Evolutionary conservation across 805 yeast genomes (phyloP), one percentile per base, ranked within the genome.

Genomic region (Schwanniomyces polymorphus): DNA sequence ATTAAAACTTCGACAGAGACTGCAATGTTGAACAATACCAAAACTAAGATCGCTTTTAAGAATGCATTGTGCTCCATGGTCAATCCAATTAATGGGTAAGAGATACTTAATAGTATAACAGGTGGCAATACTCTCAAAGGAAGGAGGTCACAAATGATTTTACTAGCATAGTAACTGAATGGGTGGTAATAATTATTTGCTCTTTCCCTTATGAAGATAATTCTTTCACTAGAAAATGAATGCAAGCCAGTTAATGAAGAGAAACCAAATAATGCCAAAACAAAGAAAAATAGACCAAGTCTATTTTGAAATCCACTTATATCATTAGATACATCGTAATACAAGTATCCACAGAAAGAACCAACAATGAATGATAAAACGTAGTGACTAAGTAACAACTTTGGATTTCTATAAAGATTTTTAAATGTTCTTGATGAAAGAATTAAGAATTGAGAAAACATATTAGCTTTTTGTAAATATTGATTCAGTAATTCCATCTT

Each of bases 241-340:
- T 91, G 92, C 45, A 94, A 72, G 0, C 97, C 95, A 0, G 98
- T 92, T 58, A 94, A 76, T 0, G 98, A 86, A 1, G 96, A 86
- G 65, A 94, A 94, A 0, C 99, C 99, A 72, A 94, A 91, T 58
- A 91, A 80, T 3, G 98, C 89, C 50, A 94, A 74, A 43, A 91
- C 68, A 65, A 94, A 94, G 74, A 94, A 92, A 67, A 94, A 94
- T 49, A 94, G 73, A 0, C 99, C 99, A 53, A 94, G 75, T 57
- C 99, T 78, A 67, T 94, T 94, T 65, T 94, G 99, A 74, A 94
- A 94, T 0, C 99, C 99, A 58, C 96, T 84, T 46, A 94, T 92
- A 63, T 92, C 97, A 61, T 90, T 87, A 37, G 84, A 74, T 23
- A 92, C 84, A 59, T 90, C 77, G 68, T 85, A 92, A 65, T 94